Conservation (phyloP, 306 rosid species). For the Hylodesmum podocarpum region DNA sequence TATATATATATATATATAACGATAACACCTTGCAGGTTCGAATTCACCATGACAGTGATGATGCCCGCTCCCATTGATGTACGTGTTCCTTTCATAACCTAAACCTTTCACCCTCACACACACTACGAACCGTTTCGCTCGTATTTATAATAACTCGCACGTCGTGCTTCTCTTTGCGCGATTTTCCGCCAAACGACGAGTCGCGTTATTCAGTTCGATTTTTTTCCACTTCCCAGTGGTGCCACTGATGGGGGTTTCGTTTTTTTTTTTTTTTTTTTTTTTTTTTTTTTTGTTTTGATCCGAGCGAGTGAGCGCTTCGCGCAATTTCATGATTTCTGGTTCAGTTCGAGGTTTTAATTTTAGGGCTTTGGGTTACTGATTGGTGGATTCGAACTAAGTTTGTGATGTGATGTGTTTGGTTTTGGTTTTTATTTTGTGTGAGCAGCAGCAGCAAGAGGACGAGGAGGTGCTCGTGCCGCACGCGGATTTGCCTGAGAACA, state of each 20-base stretch:
- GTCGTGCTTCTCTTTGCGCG: neutral
- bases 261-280: neutral
- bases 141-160: neutral
- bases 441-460: conserved; percentile 88
- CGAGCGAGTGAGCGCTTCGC: conserved; percentile 17
- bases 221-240: conserved; percentile 13
- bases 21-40: conserved; percentile 29
- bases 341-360: conserved; percentile 45
- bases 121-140: neutral
- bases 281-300: conserved; percentile 32
- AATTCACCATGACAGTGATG: conserved; percentile 63
- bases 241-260: conserved; percentile 4
- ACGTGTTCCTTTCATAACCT: conserved; percentile 25
- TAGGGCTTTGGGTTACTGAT: conserved; percentile 35
- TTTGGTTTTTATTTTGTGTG: conserved; percentile 28
- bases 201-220: conserved; percentile 24
- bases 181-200: neutral
- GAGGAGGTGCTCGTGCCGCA: conserved; percentile 89
- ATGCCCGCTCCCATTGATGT: conserved; percentile 76
- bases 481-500: conserved; percentile 74
- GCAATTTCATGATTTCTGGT: conserved; percentile 10
- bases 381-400: conserved; percentile 42
- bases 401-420: conserved; percentile 36
- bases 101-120: neutral
- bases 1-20: too few relatives aligned